Conservation (phyloP, 208 protist genomes). For the Endotrypanum monterogeii region DNA sequence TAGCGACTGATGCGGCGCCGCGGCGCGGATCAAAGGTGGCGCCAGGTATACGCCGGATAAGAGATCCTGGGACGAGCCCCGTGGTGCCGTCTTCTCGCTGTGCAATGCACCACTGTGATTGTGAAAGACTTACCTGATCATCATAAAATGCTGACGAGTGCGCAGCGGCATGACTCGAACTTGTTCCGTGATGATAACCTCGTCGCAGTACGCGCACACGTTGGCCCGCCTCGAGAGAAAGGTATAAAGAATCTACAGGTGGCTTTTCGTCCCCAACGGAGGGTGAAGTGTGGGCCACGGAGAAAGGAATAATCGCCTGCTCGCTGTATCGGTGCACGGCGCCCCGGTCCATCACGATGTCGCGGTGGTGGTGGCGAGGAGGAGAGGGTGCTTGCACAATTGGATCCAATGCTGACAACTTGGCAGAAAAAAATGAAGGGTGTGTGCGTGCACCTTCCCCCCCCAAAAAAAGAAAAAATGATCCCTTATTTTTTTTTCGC, state of each 20-base stretch:
- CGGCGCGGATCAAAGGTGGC: conserved; percentile 1
- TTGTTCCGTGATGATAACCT: conserved; percentile 8
- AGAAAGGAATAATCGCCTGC: conserved; percentile 39
- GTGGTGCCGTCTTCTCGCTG: conserved; percentile 39
- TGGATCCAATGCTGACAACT: too few species aligned
- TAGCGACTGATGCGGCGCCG: too few species aligned
- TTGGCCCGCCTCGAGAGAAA: conserved; percentile 24
- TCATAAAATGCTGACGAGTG: not conserved
- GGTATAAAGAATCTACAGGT: conserved; percentile 25
- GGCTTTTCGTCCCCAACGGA: not conserved
- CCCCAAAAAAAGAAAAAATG: too few species aligned
- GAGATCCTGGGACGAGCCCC: conserved; percentile 36
- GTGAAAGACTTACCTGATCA: not conserved
- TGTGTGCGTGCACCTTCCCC: too few species aligned
- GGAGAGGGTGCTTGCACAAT: too few species aligned
- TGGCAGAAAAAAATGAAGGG: too few species aligned
- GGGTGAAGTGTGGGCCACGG: conserved; percentile 7
- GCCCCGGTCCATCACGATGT: not conserved
- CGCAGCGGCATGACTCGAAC: not conserved
- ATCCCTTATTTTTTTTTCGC: too few species aligned
- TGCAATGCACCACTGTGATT: conserved; percentile 48
- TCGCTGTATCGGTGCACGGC: conserved; percentile 14
- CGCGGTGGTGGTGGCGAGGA: too few species aligned
- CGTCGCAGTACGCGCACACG: conserved; percentile 42
- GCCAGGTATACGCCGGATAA: conserved; percentile 21